Conservation (phyloP, 2,329 filamentous ascomycete genomes). For the Aureobasidium sp. region DNA sequence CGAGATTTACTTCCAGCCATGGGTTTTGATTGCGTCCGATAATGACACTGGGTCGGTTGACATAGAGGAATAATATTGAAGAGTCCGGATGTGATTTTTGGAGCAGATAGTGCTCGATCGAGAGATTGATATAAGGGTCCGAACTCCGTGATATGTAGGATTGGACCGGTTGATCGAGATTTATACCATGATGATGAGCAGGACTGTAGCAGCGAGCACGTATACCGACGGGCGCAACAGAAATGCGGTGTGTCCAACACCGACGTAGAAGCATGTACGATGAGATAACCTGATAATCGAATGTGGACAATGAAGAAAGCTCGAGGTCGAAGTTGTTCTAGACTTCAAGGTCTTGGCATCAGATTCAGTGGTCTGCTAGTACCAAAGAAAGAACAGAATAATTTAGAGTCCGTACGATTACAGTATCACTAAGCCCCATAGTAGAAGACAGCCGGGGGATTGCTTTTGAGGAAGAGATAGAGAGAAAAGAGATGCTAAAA, state of each 20-base stretch:
- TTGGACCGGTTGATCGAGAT: constrained; percentile 26
- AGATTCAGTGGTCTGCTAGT: not conserved
- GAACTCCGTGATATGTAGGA: constrained; percentile 44
- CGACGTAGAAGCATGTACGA: constrained; percentile 6
- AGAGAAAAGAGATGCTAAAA: constrained; percentile 5
- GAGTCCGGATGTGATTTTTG: constrained; percentile 63
- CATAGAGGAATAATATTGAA: constrained; percentile 76
- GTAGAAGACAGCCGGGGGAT: not conserved
- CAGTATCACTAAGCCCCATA: constrained; percentile 1
- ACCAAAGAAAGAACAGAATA: not conserved
- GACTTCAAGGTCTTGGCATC: constrained; percentile 8
- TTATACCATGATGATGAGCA: not conserved
- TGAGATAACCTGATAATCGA: not conserved
- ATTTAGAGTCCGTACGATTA: not conserved
- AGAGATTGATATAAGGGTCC: constrained; percentile 83
- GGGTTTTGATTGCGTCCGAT: constrained; percentile 97
- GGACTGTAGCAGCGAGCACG: constrained; percentile 5
- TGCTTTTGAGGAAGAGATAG: constrained; percentile 7
- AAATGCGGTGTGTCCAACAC: constrained; percentile 8
- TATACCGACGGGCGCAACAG: not conserved
- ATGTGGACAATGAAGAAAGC: not conserved
- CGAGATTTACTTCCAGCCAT: constrained; percentile 82
- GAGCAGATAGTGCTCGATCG: constrained; percentile 85
- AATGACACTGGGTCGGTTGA: constrained; percentile 78
- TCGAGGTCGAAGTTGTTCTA: not conserved